Evolutionary conservation across 345 rosid species (phyloP).

Genomic region (Citrus medica): DNA sequence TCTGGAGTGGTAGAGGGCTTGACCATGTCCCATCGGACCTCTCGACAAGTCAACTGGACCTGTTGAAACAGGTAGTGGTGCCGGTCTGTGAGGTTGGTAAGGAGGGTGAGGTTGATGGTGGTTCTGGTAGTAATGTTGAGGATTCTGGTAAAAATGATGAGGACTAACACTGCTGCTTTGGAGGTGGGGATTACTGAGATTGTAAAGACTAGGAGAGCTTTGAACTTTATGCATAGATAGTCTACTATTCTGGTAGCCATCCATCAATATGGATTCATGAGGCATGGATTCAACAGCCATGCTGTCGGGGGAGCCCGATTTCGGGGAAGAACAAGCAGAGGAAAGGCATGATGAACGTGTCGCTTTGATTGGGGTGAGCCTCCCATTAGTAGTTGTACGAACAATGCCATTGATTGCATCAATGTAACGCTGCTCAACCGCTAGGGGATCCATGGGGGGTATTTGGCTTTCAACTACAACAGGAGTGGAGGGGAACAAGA

Average conservation of each 20-base stretch:
- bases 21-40: conserved; percentile 16
- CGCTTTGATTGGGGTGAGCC: conserved; percentile 31
- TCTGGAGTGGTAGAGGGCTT: conserved; percentile 16
- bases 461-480: conserved; percentile 34
- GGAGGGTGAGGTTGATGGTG: conserved; percentile 31
- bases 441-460: conserved; percentile 30
- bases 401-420: conserved; percentile 73
- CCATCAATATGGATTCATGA: conserved; percentile 22
- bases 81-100: conserved; percentile 14
- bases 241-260: conserved; percentile 22
- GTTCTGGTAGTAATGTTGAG: conserved; percentile 27
- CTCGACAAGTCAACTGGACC: conserved; percentile 24
- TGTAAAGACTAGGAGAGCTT: conserved; percentile 67
- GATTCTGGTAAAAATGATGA: conserved; percentile 26
- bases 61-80: neutral
- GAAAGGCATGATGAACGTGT: conserved; percentile 36
- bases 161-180: conserved; percentile 15
- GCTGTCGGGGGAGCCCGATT: conserved; percentile 52
- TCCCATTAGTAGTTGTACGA: conserved; percentile 18
- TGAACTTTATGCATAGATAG: conserved; percentile 55
- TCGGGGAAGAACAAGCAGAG: conserved; percentile 68
- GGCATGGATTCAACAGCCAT: conserved; percentile 16
- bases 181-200: conserved; percentile 20
- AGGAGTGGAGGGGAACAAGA: conserved; percentile 60
- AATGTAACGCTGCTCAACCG: conserved; percentile 66